phyloP scores from a whole-genome alignment of 2,329 filamentous ascomycete genomes.

The Colletotrichum tropicale region DNA sequence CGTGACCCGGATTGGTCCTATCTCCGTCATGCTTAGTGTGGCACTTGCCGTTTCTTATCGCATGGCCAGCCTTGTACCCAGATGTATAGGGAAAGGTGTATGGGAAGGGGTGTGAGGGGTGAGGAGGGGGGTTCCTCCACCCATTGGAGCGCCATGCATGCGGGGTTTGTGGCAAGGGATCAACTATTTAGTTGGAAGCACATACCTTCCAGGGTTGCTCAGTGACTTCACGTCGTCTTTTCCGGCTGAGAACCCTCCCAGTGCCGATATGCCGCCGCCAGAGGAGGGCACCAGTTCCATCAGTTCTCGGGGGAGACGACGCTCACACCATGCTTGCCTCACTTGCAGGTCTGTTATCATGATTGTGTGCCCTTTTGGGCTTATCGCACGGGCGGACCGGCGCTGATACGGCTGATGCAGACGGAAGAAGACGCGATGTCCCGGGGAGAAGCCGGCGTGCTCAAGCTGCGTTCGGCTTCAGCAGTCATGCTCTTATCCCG shows the following conservation, averaged over 20 bases:
- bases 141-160: neutral
- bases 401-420: constrained; percentile 25
- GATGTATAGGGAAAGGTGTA: neutral
- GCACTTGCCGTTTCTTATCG: constrained; percentile 4
- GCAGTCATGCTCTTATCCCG: constrained; percentile 51
- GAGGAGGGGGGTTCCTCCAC: neutral
- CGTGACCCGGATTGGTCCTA: neutral
- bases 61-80: neutral
- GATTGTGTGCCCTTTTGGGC: neutral
- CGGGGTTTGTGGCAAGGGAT: neutral
- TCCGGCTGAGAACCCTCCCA: constrained; percentile 7
- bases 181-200: constrained; percentile 12
- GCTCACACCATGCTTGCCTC: constrained; percentile 47
- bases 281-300: constrained; percentile 28
- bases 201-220: neutral
- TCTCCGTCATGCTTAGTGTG: neutral
- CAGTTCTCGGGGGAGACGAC: constrained; percentile 36
- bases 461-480: constrained; percentile 54
- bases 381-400: neutral
- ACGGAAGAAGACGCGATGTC: constrained; percentile 56
- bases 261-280: constrained; percentile 32
- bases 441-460: constrained; percentile 54
- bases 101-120: neutral
- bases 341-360: constrained; percentile 47
- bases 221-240: constrained; percentile 1